Evolutionary conservation across 129 eudicot species (phyloP), one percentile per base, ranked within the genome.

Genomic region (Tagetes patula): DNA sequence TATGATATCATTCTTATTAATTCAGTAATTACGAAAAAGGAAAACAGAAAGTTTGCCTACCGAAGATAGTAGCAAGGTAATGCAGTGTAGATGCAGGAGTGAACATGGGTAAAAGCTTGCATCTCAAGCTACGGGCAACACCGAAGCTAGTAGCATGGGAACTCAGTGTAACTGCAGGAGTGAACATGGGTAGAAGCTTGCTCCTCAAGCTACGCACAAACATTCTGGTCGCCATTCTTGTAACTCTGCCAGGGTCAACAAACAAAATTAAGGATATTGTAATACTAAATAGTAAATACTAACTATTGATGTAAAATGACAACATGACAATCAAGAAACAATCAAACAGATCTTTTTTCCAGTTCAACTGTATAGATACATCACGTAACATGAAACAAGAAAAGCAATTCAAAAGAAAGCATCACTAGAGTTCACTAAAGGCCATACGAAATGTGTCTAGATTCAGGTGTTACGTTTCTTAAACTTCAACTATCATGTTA

Each of bases 131-230:
- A 41, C 85, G 79, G 67, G 67, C 69, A 70, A 88, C 45, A 92
- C 98, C 98, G 38, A 92, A 94, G 74, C 99, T 94, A 48, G 99
- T 94, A 54, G 99, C 88, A 67, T 90, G 97, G n/a, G 97, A 94
- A 71, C 88, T 96, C 81, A 88, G 79, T 71, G 67, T 62, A 69
- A 85, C 76, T 67, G 85, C 84, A 2, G 85, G 82, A 71, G 81
- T 61, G 69, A 69, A 59, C 49, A 73, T 73, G 8, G 92, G 89
- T 47, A 74, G 63, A 13, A 87, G 43, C 73, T 77, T 84, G 38
- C 78, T 84, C 66, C 87, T 78, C 65, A 88, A 61, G n/a, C 81
- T 75, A 41, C 85, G 79, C 69, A 70, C 69, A 70, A 88, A 60
- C 80, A 59, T 66, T 70, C 85, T 69, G 69, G 79, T 69, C 27